Base-by-base conservation (phyloP, 768 basidiomycete genomes). In the Strobilomyces echinocephalus region DNA sequence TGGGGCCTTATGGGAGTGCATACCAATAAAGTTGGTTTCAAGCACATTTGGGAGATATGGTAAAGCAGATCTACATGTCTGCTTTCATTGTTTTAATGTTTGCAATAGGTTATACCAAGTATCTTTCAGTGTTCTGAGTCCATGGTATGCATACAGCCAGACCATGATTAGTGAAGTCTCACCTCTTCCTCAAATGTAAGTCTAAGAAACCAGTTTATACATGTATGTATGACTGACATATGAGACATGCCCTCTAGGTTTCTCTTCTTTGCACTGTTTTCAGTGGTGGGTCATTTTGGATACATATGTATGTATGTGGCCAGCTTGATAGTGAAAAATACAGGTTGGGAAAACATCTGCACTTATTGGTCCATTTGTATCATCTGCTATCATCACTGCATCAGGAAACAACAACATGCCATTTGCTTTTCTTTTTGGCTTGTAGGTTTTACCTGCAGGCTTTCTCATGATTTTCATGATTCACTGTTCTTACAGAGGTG, bases 21-120 rank as follows among this genome's bases (percentile, higher is more conserved):
- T 59, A 87, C 86, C 15, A 67, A 80, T 60, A 82, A 79, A 42
- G 84, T 91, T 61, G 88, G 87, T 12, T 90, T 89, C 73, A 87
- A 91, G 68, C 84, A 90, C 62, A 79, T 84, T 54, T 90, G 88
- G 87, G 88, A 90, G 66, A 81, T 87, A 30, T 87, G 86, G 84
- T 83, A 58, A 51, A 26, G 14, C 24, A 7, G 10, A 6, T 20
- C 36, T 46, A 5, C 31, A 18, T 35, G 21, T 28, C 8, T 28
- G 28, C 1, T 5, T 18, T 30, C 9, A 10, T 44, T 43, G n/a
- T 28, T 46, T 47, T 44, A 30, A 50, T 36, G 3, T 8, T 46
- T 36, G 20, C 43, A 1, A 1, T 51, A 86, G 85, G 85, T 56
- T 80, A 30, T 87, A 85, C 61, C 85, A 87, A 60, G 83, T 76